A percentile compares a stretch with the other conserved stretches of the same genome.
Conservation (phyloP, 78 protist species). For the Chrysochromulina tobinii region DNA sequence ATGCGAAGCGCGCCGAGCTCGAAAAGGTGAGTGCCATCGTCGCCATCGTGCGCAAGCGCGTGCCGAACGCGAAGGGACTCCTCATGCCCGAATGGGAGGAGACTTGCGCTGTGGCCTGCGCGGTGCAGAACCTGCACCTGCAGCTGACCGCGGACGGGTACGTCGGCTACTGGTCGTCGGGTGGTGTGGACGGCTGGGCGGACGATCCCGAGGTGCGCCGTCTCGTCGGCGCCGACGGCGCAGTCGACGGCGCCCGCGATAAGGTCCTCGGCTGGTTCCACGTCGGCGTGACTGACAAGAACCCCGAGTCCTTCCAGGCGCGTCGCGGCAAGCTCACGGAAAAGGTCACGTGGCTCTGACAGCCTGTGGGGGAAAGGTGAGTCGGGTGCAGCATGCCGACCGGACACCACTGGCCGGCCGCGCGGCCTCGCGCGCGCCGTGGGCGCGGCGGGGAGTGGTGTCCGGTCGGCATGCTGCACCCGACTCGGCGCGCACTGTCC, state of each 20-base stretch:
- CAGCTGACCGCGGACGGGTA: neutral
- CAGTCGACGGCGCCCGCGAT: neutral
- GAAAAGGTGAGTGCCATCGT: neutral
- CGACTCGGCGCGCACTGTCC: too few species aligned
- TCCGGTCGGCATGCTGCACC: too few species aligned
- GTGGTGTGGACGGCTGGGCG: neutral
- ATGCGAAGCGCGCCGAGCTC: neutral
- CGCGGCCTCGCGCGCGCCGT: too few species aligned
- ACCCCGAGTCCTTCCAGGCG: neutral
- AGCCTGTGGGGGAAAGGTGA: too few species aligned
- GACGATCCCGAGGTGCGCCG: neutral
- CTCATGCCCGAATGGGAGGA: slow-evolving; percentile 37
- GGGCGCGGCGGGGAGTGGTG: too few species aligned
- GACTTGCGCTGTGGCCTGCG: neutral
- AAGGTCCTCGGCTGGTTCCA: neutral
- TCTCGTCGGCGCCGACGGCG: neutral
- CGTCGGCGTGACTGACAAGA: neutral
- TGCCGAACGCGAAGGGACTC: neutral
- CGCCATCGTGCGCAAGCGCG: neutral
- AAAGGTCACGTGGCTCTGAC: neutral
- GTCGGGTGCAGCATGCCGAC: too few species aligned
- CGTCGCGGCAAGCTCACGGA: neutral
- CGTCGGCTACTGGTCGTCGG: neutral
- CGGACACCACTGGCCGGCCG: too few species aligned
- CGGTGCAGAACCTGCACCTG: slow-evolving; percentile 36